A percentile compares a stretch with the other conserved stretches of the same genome.
These are phyloP conservation scores for Apiospora pterosperma DNA, from an alignment of 2,329 filamentous ascomycete species.

Conservation along the genomic window DNA sequence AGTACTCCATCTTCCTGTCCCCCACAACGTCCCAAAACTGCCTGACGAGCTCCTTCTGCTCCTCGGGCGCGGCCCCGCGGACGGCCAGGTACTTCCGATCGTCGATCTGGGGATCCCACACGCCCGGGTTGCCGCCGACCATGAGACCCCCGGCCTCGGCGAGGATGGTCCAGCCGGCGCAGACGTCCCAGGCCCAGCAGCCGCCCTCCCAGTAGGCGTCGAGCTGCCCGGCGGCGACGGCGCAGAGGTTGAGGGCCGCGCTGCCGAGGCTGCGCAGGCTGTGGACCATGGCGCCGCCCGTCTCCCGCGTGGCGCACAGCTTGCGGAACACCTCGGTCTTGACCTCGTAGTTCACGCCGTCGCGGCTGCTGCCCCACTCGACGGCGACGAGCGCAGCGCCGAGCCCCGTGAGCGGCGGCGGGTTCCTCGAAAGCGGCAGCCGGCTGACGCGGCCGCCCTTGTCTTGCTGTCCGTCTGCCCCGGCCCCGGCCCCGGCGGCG, in stretches of 20 bases:
- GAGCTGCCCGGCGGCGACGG: constrained; percentile 66
- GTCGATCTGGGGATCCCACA: constrained; percentile 63
- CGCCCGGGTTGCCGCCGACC: constrained; percentile 69
- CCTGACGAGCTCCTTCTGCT: constrained; percentile 59
- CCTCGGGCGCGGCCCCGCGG: constrained; percentile 45
- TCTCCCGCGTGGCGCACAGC: constrained; percentile 54
- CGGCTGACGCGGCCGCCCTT: constrained; percentile 32
- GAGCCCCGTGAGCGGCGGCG: constrained; percentile 58
- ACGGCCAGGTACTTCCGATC: constrained; percentile 61
- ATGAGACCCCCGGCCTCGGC: constrained; percentile 71
- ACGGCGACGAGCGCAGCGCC: constrained; percentile 62
- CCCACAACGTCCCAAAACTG: constrained; percentile 63
- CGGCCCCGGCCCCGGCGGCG: no score
- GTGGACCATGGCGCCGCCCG: constrained; percentile 74
- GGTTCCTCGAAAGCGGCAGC: constrained; percentile 44
- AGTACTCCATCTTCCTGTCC: constrained; percentile 48
- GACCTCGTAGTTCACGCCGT: constrained; percentile 67
- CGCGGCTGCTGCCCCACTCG: constrained; percentile 70
- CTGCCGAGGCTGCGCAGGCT: constrained; percentile 67
- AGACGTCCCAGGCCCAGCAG: constrained; percentile 84
- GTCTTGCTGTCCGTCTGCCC: constrained; percentile 22
- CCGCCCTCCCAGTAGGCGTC: constrained; percentile 82
- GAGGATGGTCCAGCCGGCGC: constrained; percentile 75
- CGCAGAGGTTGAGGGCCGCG: constrained; percentile 72
- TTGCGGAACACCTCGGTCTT: constrained; percentile 65